phyloP scores from a whole-genome alignment of 768 basidiomycete species.

The Kwoniella dendrophila region DNA sequence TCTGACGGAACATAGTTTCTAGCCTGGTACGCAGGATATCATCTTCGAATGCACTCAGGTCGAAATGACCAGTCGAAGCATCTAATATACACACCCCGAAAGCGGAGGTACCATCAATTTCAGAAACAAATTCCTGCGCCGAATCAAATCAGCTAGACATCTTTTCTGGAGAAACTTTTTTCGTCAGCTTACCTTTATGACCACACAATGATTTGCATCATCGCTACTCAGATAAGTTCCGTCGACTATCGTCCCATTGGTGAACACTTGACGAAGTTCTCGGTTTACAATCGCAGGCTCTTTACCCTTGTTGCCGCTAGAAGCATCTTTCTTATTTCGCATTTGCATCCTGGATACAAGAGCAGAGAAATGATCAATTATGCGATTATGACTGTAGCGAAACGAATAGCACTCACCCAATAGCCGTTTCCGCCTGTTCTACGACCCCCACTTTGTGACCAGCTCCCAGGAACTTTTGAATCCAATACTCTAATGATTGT shows the following conservation, averaged over 20 bases:
- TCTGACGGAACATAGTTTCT: constrained; percentile 88
- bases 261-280: constrained; percentile 93
- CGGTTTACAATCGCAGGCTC: constrained; percentile 74
- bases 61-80: constrained; percentile 93
- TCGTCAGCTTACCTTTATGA: constrained; percentile 64
- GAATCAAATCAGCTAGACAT: not conserved
- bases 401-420: constrained; percentile 61
- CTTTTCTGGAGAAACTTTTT: not conserved
- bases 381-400: not conserved
- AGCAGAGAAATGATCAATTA: not conserved
- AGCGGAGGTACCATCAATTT: constrained; percentile 51
- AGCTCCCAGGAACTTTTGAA: constrained; percentile 56
- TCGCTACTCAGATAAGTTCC: constrained; percentile 84
- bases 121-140: constrained; percentile 11
- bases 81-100: constrained; percentile 93
- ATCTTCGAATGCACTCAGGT: constrained; percentile 81
- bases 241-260: constrained; percentile 93
- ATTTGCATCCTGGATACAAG: constrained; percentile 68
- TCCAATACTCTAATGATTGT: constrained; percentile 76
- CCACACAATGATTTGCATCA: constrained; percentile 91
- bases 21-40: constrained; percentile 88
- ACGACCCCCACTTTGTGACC: constrained; percentile 73
- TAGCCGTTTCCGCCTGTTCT: constrained; percentile 93
- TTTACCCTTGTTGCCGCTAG: constrained; percentile 16
- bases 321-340: constrained; percentile 81